Base-by-base conservation (phyloP, 2,329 filamentous ascomycete species). In the Talaromyces sp. region DNA sequence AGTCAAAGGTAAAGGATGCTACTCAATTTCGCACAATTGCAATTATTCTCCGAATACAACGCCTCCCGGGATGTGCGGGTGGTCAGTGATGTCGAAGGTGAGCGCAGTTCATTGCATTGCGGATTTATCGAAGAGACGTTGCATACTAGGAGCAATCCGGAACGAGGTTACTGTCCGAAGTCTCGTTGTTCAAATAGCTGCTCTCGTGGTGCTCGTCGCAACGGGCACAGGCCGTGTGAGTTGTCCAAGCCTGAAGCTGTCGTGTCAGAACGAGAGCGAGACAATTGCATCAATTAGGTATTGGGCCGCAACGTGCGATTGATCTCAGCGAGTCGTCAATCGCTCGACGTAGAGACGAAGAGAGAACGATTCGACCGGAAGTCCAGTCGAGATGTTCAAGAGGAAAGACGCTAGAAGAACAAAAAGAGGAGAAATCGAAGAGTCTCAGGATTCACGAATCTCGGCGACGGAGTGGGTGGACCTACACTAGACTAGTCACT, bases 41-140 rank as follows among this genome's bases (percentile, higher is more conserved):
- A 43, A 54, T 15, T 63, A 15, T 43, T 63, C 49, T 25, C 25
- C 19, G 27, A 45, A 19, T 19, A 27, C 25, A 43, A 25, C 38
- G 56, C 31, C 56, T 59, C 36, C 38, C 22, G 36, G 56, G 13
- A 34, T 22, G 22, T 38, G 17, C 36, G 36, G 38, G 36, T 59
- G 38, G 36, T 58, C 38, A 63, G 22, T 47, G 49, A 40, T 27
- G 11, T 19, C 8, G 61, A 34, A 31, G 7, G 27, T 22, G 36
- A 36, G 34, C 22, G 51, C 49, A 45, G 36, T 47, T 63, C 61
- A 63, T 62, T 43, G 60, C 40, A 56, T 36, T 58, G 36, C 31
- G 49, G 29, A 29, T 43, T n/a, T 45, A 38, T 45, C 27, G 8
- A 38, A 19, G 22, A 45, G 22, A 22, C 56, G 7, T 59, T 19